Evolutionary conservation across 106 monocot species (phyloP).

Genomic region (Chionographis japonica): DNA sequence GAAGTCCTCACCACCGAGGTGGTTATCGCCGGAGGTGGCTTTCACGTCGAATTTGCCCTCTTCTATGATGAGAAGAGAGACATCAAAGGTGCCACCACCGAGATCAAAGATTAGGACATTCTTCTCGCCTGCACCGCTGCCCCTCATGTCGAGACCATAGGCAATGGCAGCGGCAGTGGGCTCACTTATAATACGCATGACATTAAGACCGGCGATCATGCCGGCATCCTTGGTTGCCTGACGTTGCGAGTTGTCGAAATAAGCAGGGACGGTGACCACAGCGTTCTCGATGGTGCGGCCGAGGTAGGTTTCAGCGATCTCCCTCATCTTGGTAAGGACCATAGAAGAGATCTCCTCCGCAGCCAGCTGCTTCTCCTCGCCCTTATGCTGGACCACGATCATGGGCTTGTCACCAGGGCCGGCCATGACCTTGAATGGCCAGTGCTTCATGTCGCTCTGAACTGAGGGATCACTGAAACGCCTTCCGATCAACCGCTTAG

Average conservation of each 20-base stretch:
- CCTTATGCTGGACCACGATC: constrained; percentile 22
- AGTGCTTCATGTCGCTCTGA: constrained; percentile 16
- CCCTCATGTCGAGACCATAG: constrained; percentile 61
- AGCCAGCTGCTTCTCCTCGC: constrained; percentile 22
- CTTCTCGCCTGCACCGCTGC: constrained; percentile 35
- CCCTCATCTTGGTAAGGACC: constrained; percentile 29
- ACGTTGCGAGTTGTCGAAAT: constrained; percentile 35
- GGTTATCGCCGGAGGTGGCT: constrained; percentile 64
- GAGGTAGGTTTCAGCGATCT: constrained; percentile 24
- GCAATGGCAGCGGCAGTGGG: constrained; percentile 45
- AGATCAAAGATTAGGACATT: constrained; percentile 70
- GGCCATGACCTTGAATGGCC: constrained; percentile 26
- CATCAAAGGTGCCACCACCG: constrained; percentile 66
- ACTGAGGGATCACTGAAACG: constrained; percentile 18
- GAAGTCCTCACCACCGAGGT: constrained; percentile 67
- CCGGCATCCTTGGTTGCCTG: constrained; percentile 39
- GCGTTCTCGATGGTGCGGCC: constrained; percentile 17
- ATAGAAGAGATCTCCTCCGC: constrained; percentile 26
- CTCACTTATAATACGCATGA: constrained; percentile 37
- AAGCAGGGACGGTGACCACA: constrained; percentile 33
- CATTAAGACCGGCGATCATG: constrained; percentile 35
- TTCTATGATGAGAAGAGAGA: constrained; percentile 57
- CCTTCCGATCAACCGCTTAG: constrained; percentile 24
- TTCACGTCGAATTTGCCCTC: constrained; percentile 65
- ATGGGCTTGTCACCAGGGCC: constrained; percentile 27